A percentile compares a stretch with the other conserved stretches of the same genome.
These are phyloP conservation scores for Acorus gramineus DNA, from an alignment of 106 monocot species.

Conservation along the genomic window DNA sequence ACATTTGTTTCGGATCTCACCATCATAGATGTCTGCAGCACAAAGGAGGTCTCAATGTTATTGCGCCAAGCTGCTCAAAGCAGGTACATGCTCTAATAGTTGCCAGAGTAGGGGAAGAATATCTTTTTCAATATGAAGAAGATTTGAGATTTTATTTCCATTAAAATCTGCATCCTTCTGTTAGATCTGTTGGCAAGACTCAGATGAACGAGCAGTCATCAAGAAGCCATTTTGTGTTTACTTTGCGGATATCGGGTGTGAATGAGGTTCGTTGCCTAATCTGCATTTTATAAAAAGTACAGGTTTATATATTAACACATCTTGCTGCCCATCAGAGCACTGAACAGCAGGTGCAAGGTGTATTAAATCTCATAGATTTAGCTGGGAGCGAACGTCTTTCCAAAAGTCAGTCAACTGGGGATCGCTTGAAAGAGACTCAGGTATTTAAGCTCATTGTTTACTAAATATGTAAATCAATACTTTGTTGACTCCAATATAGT, in stretches of 20 bases:
- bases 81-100: constrained; percentile 31
- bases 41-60: constrained; percentile 55
- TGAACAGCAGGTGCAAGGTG: constrained; percentile 85
- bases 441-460: constrained; percentile 7
- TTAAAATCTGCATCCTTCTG: too few species aligned
- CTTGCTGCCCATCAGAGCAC: constrained; percentile 31
- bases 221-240: constrained; percentile 91
- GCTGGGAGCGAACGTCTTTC: constrained; percentile 90
- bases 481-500: neutral
- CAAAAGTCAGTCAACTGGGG: constrained; percentile 85
- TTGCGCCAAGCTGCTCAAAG: constrained; percentile 69
- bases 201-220: constrained; percentile 96
- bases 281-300: too few species aligned
- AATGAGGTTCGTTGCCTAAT: constrained; percentile 48
- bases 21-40: constrained; percentile 74
- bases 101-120: too few species aligned
- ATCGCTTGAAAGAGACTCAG: constrained; percentile 90
- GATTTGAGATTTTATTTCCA: too few species aligned
- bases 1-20: constrained; percentile 76
- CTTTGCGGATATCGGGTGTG: constrained; percentile 62
- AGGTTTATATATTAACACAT: too few species aligned
- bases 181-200: constrained; percentile 82
- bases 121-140: too few species aligned
- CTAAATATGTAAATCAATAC: neutral
- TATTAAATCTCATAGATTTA: constrained; percentile 88